Evolutionary conservation across 331 rosid species (phyloP), one percentile per base, ranked within the genome.

Genomic region (Pyracantha coccinea): DNA sequence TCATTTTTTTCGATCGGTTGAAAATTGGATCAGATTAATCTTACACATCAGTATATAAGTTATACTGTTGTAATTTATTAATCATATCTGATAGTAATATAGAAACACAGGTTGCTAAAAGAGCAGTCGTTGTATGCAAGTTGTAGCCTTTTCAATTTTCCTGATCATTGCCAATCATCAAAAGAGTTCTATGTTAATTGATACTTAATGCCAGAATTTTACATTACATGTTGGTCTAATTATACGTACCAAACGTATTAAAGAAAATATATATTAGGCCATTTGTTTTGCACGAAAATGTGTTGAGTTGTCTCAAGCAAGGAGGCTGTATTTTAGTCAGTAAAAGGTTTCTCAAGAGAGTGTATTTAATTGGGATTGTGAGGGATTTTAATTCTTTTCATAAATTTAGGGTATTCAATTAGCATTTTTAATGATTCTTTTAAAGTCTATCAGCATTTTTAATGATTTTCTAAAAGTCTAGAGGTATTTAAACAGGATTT

Each of bases 401-500:
- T 10, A 38, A 38, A 38, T 38, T 38, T 10, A 38, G 13, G 44
- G 11, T 9, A 9, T 38, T 38, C 44, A 38, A 38, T 10, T 38
- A 38, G 4, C 45, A 38, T 38, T 38, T 10, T 38, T 38, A 38
- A 38, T 10, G 45, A 38, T 38, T 38, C 13, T 10, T 38, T 38
- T 38, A 38, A 38, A 38, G 1, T 2, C 14, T 38, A 38, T 38
- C 45, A 38, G 14, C 0, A 38, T 38, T 38, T 38, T 38, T 38
- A 38, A 38, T 38, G 45, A 38, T 38, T 38, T 38, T 38, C 1
- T 38, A 3, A 38, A 9, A 10, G 1, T 38, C 1, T 38, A 38
- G 0, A 0, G 1, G 1, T 38, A 38, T 38, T 10, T 3, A 38
- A 38, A 9, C 4, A 38, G 0, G 0, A 38, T 38, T 38, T 35